Evolutionary conservation across 352 stramenopile genomes (phyloP), one percentile per base, ranked within the genome.

Genomic region (Plasmopara halstedii): DNA sequence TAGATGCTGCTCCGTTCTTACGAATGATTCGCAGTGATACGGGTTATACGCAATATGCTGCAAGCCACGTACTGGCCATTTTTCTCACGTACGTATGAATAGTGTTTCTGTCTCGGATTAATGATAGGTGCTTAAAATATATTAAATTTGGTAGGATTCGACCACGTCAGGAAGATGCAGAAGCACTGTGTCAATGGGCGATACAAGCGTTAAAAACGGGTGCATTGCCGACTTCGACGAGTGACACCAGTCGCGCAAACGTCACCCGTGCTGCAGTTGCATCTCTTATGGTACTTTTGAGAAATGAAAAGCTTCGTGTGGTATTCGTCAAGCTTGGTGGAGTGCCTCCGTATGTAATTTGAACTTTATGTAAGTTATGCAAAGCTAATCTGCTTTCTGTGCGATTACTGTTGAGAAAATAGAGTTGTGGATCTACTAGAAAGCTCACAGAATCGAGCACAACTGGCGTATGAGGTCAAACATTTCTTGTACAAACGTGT

Each of bases 391-490:
- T 18, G 20, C 49, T 27, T 23, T 46, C 18, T 45, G 18, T 46
- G 5, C 26, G 17, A 18, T 25, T 53, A 31, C 35, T 53, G n/a
- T 15, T 51, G 25, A 22, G 14, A 23, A 36, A 2, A 23, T 47
- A 85, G 60, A 17, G 65, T 87, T 11, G 77, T 85, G 15, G 75
- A 93, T 31, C 48, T 93, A 44, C 58, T 93, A 25, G 73, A 84
- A 59, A 79, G 69, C 48, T 82, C 72, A 26, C 79, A 93, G 48
- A 83, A 79, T 48, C 76, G 79, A 23, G 88, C 96, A 6, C 96
- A 99, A 68, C 83, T 98, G 31, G 70, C 97, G 4, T 99, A 99
- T 64, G 95, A 93, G 55, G 79, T 90, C 19, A 20, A 36, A 32
- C 25, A 19, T 11, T 27, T 29, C 6, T 29, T 6, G 2, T 29